Base-by-base conservation (phyloP, 1,284 basidiomycete genomes). In the Ustilago vetiveriae region DNA sequence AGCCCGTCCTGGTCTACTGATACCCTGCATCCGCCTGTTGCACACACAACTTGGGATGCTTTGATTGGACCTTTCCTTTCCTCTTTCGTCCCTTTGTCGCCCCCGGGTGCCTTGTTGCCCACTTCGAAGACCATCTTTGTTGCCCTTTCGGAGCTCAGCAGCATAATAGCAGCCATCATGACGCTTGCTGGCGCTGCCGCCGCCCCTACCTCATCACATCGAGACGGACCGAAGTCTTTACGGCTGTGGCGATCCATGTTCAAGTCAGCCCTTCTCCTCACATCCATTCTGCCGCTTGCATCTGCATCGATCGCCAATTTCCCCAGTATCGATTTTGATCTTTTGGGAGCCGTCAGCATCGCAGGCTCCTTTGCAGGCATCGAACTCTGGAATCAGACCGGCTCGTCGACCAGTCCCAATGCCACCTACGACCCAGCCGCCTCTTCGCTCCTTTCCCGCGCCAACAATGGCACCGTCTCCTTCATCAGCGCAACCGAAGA, bases 401-500 rank as follows among this genome's bases (percentile, higher is more conserved):
- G 66, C 24, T 54, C 71, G 4, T 71, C 76, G 4, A 32, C 54
- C n/a, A 54, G 43, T 36, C 57, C 75, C 10, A 63, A 75, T 5
- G 42, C 53, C 32, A 62, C 66, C 22, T 80, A 74, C 49, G 53
- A 74, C 30, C 24, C 72, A 16, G 35, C 51, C 9, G 69, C 72
- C 9, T 73, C 79, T 21, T 72, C 80, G 17, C 52, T 82, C 3
- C 29, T 82, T 22, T 65, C 74, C 2, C 71, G 76, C n/a, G 63
- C 74, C 16, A 37, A 49, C 53, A 73, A 76, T 48, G 78, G 82
- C 37, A 65, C 66, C 19, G 49, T 82, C 47, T 59, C 70, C 29
- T 72, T 71, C 40, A 48, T 82, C 44, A 80, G 70, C 38, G 55
- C 72, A 19, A 83, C 82, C 16, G 75, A 82, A 57, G 30, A 59